Percentiles rank a stretch among this genome's conserved stretches.
These are phyloP conservation scores for Moesziomyces sp. DNA, from an alignment of 1,284 basidiomycete genomes.

Conservation along the genomic window DNA sequence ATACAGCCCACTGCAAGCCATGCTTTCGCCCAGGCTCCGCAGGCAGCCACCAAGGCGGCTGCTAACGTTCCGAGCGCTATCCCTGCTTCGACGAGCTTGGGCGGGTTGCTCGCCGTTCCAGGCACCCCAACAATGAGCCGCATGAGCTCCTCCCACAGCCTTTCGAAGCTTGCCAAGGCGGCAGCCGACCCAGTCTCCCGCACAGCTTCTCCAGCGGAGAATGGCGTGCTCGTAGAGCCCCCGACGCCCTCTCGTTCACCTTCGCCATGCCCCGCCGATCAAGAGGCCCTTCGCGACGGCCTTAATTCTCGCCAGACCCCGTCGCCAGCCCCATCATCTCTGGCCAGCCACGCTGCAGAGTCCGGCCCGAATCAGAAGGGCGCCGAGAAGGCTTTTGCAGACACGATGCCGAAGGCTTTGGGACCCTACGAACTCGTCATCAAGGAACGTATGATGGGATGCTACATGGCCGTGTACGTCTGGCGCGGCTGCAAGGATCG, in stretches of 20 bases:
- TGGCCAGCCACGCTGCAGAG: neutral
- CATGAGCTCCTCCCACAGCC: conserved; percentile 36
- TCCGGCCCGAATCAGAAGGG: neutral
- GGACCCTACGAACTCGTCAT: conserved; percentile 80
- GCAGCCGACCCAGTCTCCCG: conserved; percentile 10
- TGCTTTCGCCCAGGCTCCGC: conserved; percentile 4
- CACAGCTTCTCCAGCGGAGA: conserved; percentile 19
- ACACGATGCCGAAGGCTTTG: conserved; percentile 47
- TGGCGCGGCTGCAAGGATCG: conserved; percentile 60
- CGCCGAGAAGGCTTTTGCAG: conserved; percentile 17
- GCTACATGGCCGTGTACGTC: conserved; percentile 72
- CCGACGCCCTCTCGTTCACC: conserved; percentile 36
- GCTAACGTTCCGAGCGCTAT: neutral
- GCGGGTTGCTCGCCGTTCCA: conserved; percentile 28
- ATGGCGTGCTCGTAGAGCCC: conserved; percentile 31
- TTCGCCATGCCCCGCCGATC: conserved; percentile 16
- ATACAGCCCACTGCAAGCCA: conserved; percentile 5
- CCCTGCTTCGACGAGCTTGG: conserved; percentile 14
- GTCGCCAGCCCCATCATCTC: conserved; percentile 7
- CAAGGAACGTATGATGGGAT: conserved; percentile 88
- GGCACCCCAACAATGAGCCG: conserved; percentile 22
- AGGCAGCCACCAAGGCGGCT: neutral
- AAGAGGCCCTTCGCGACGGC: neutral
- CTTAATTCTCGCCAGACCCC: conserved; percentile 8
- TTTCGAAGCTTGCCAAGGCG: conserved; percentile 18